Conservation (phyloP, 805 yeast genomes). For the Cyberlindnera saturnus region DNA sequence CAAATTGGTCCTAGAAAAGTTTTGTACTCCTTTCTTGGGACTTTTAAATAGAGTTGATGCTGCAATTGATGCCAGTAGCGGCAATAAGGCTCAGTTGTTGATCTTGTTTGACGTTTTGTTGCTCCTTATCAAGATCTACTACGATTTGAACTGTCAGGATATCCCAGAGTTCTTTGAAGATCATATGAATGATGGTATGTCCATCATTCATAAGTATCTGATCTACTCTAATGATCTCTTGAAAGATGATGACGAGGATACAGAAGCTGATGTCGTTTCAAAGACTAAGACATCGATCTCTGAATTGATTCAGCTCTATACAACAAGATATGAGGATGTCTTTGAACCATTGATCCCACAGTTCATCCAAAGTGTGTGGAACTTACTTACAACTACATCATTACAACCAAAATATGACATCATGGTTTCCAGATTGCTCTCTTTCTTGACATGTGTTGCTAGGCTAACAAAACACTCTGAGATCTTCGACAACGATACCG, state of each 20-base stretch:
- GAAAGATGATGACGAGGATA: conserved; percentile 55
- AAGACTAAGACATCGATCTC: conserved; percentile 75
- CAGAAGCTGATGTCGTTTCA: conserved; percentile 62
- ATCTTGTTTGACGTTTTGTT: conserved; percentile 65
- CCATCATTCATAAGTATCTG: conserved; percentile 74
- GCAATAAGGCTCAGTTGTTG: conserved; percentile 44
- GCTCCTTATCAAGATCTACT: conserved; percentile 73
- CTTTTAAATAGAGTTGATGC: conserved; percentile 63
- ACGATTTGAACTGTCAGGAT: conserved; percentile 95
- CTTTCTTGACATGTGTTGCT: conserved; percentile 77
- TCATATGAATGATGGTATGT: conserved; percentile 71
- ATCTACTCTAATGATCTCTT: conserved; percentile 50
- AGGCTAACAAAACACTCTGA: conserved; percentile 60
- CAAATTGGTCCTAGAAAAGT: conserved; percentile 76
- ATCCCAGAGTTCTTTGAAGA: conserved; percentile 98
- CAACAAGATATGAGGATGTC: conserved; percentile 88
- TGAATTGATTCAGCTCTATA: conserved; percentile 79
- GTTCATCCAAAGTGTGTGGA: conserved; percentile 83
- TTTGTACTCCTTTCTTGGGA: conserved; percentile 72
- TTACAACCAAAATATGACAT: conserved; percentile 76
- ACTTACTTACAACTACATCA: conserved; percentile 58
- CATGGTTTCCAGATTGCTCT: conserved; percentile 71
- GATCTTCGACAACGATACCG: conserved; percentile 56
- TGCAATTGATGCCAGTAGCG: conserved; percentile 42
- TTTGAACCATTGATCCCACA: conserved; percentile 71